These are phyloP conservation scores for Carex parvula DNA, from an alignment of 176 grass and related monocot genomes.

Conservation along the genomic window DNA sequence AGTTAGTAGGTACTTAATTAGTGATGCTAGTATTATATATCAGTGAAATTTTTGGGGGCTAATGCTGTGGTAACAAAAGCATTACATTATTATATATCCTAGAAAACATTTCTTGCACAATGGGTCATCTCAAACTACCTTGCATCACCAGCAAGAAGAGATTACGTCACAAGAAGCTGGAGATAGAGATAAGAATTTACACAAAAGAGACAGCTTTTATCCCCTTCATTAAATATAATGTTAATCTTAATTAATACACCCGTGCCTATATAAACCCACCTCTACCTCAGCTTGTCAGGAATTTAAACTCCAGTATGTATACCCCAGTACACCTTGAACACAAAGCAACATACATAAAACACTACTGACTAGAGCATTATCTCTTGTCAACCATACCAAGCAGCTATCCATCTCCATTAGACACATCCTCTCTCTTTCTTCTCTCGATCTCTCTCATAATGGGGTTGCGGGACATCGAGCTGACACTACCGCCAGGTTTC, in stretches of 20 bases:
- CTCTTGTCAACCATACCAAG: neutral
- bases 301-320: constrained; percentile 13
- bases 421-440: neutral
- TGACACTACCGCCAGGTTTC: constrained; percentile 68
- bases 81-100: neutral
- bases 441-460: constrained; percentile 22
- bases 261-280: constrained; percentile 19
- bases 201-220: constrained; percentile 18
- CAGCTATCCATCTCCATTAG: neutral
- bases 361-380: neutral
- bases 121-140: constrained; percentile 16
- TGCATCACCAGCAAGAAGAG: neutral
- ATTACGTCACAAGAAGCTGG: constrained; percentile 1
- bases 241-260: neutral
- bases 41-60: neutral
- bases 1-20: no score
- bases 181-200: constrained; percentile 26
- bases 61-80: neutral
- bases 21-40: no score
- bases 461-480: constrained; percentile 59
- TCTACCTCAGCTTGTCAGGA: neutral
- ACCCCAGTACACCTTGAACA: neutral
- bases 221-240: constrained; percentile 14
- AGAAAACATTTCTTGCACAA: constrained; percentile 25
- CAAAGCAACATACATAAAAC: neutral